A percentile compares a stretch with the other conserved stretches of the same genome.
phyloP scores from a whole-genome alignment of 164 flowering plant species.

The Santalum album region DNA sequence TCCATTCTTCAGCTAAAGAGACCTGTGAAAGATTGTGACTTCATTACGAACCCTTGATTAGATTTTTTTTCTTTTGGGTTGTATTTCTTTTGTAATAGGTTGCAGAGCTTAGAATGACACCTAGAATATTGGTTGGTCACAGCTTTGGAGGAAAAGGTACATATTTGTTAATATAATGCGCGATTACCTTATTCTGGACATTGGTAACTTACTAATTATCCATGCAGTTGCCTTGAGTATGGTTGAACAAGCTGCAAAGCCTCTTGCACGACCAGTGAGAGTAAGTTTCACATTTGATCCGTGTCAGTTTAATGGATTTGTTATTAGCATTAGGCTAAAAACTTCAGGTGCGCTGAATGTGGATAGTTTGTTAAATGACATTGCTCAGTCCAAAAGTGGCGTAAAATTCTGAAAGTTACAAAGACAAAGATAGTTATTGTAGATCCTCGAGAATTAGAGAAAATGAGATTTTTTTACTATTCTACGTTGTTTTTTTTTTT shows the following conservation, averaged over 20 bases:
- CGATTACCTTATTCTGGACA: neutral
- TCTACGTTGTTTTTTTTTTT: neutral
- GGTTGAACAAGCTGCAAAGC: conserved; percentile 97
- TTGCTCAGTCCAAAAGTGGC: no score
- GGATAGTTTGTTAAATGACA: no score
- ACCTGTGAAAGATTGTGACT: no score
- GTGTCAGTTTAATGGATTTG: conserved; percentile 1
- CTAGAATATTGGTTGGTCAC: conserved; percentile 85
- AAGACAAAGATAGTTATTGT: no score
- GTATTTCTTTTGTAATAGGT: conserved; percentile 38
- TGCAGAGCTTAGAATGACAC: conserved; percentile 65
- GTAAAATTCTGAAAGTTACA: no score
- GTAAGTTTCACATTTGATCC: conserved; percentile 29
- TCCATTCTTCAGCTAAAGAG: no score
- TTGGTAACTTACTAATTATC: conserved; percentile 3
- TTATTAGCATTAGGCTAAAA: neutral
- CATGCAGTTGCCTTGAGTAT: conserved; percentile 88
- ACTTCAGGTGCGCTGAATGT: no score
- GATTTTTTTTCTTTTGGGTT: neutral
- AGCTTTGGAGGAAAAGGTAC: conserved; percentile 99
- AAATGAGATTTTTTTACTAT: neutral
- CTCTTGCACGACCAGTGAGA: conserved; percentile 90
- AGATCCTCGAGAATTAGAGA: neutral
- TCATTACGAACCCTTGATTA: no score
- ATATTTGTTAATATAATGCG: conserved; percentile 4